Base-by-base conservation (phyloP, 345 rosid genomes). In the Corchorus capsularis region DNA sequence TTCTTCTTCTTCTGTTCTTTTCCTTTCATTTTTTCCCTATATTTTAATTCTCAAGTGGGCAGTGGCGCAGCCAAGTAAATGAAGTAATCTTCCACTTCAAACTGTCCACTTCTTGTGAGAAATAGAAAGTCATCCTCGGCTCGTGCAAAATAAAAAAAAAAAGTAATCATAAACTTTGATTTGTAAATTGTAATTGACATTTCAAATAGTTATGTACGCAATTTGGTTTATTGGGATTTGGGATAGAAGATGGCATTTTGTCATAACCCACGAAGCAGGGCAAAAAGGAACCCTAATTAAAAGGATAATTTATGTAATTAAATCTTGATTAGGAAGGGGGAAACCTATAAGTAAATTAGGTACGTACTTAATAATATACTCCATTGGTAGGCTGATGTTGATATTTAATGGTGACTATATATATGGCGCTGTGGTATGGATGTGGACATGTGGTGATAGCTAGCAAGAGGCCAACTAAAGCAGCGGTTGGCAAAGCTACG, bases 101-200 rank as follows among this genome's bases (percentile, higher is more conserved):
- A 20, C 15, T 67, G 19, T 47, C 71, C 71, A 67, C 55, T 63
- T 63, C 22, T 9, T n/a, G 4, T 41, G 3, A n/a, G 15, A 41
- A 41, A 22, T 22, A 35, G 15, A 19, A 3, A 37, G 11, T 9
- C 68, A 37, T 27, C 4, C 27, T 39, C n/a, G 22, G 69, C 14
- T 39, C 1, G 47, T 17, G n/a, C 14, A 17, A 9, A 64, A 39
- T 15, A 56, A 56, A 14, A 0, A 35, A 17, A 9, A n/a, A 64
- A 41, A 64, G 27, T 64, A 20, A 4, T 41, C 43, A 41, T 41
- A 9, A 22, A 64, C 43, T 64, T 64, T 64, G 69, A 64, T 41
- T 64, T 64, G 50, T n/a, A n/a, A 64, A n/a, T 64, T 64, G 50
- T n/a, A n/a, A 9, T 64, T 64, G 49, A 41, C 50, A 63, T 63